phyloP scores from a whole-genome alignment of 75 land plant genomes.

The Isoetes taiwanensis region DNA sequence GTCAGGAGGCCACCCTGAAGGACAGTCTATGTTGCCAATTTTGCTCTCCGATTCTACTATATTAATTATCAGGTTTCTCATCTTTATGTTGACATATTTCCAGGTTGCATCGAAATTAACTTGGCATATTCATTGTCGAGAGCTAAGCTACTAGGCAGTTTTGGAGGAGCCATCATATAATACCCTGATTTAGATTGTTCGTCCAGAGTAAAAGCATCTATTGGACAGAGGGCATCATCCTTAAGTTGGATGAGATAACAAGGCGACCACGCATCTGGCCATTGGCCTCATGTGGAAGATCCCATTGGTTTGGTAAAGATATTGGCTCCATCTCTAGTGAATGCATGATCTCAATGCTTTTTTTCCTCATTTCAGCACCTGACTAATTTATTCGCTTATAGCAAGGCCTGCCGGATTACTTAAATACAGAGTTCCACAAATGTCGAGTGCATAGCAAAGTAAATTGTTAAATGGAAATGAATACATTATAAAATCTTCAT shows the following conservation, averaged over 20 bases:
- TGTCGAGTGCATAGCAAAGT: no score
- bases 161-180: conserved; percentile 73
- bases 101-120: not conserved
- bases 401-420: no score
- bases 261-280: conserved; percentile 50
- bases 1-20: no score
- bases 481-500: no score
- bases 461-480: no score
- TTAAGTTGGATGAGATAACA: conserved; percentile 39
- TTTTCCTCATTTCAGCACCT: no score
- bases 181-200: conserved; percentile 47
- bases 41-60: no score
- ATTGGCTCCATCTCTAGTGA: conserved; percentile 43
- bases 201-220: conserved; percentile 75
- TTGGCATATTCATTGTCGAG: conserved; percentile 20
- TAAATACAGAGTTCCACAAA: no score
- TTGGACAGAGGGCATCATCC: conserved; percentile 48
- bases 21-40: no score
- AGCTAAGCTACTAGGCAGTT: conserved; percentile 65
- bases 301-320: conserved; percentile 77
- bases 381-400: no score
- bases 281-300: conserved; percentile 95
- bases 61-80: no score
- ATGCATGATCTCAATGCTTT: no score
- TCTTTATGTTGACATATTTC: conserved; percentile 1